Evolutionary conservation across 2,329 filamentous ascomycete species (phyloP).

Genomic region (Fusarium algeriense): DNA sequence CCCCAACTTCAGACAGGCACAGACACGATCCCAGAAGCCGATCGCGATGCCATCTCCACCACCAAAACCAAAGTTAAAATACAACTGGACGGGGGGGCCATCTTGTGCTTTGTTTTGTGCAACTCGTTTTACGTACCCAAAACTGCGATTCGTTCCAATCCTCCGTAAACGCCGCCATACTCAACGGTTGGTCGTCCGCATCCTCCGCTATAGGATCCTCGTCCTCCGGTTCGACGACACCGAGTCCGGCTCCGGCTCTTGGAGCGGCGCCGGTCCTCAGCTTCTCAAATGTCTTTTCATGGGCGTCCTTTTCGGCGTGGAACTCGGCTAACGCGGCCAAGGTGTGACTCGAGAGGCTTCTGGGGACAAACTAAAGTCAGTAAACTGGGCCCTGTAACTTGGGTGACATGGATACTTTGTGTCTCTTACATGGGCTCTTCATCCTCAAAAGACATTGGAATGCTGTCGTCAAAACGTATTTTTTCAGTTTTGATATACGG

Average conservation of each 20-base stretch:
- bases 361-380: constrained; percentile 31
- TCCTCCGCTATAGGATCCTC: constrained; percentile 55
- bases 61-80: constrained; percentile 3
- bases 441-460: constrained; percentile 53
- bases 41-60: constrained; percentile 42
- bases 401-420: background rate
- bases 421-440: constrained; percentile 62
- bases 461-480: constrained; percentile 9
- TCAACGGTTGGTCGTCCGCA: constrained; percentile 57
- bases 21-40: constrained; percentile 26
- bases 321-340: constrained; percentile 80
- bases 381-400: background rate
- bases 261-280: constrained; percentile 54
- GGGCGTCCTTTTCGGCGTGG: constrained; percentile 77
- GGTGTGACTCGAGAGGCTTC: constrained; percentile 72
- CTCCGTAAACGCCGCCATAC: constrained; percentile 80
- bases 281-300: constrained; percentile 74
- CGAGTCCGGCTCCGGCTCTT: constrained; percentile 28
- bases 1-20: constrained; percentile 13
- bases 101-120: constrained; percentile 18
- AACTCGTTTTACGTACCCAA: constrained; percentile 68
- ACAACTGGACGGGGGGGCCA: constrained; percentile 10
- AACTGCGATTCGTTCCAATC: constrained; percentile 90
- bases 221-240: constrained; percentile 55
- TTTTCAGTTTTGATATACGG: background rate